Conservation (phyloP, 2,329 filamentous ascomycete genomes). For the Zelopaecilomyces penicillatus region DNA sequence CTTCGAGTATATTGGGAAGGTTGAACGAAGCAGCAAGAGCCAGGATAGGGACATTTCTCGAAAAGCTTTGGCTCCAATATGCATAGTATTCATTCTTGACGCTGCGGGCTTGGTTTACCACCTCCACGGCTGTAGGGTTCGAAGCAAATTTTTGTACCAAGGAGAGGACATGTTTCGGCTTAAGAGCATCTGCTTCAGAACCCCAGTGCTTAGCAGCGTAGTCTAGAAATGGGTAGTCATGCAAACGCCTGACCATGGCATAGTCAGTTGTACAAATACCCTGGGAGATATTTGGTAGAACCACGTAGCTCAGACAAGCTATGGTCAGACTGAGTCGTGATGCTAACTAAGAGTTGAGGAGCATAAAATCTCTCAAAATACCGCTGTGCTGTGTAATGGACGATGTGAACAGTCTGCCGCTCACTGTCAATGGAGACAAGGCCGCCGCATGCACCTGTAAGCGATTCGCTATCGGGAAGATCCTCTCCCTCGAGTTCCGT, state of each 20-base stretch:
- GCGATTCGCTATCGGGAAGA: no score
- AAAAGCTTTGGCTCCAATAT: conserved; percentile 2
- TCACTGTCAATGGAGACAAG: no score
- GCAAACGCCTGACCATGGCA: background rate
- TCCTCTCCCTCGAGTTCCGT: no score
- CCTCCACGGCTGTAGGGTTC: background rate
- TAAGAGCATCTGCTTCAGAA: background rate
- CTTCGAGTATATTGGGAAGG: background rate
- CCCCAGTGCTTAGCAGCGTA: conserved; percentile 3
- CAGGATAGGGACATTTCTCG: background rate
- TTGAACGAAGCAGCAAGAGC: background rate
- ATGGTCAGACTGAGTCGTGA: background rate
- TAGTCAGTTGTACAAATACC: background rate
- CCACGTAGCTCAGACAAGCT: background rate
- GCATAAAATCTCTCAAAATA: no score
- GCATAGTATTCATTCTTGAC: background rate
- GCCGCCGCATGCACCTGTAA: no score
- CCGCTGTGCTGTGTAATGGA: no score
- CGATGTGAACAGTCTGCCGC: no score
- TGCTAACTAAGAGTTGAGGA: no score
- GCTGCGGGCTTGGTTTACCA: conserved; percentile 1
- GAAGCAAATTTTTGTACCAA: background rate
- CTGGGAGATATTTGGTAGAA: background rate
- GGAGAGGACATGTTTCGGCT: background rate
- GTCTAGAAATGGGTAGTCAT: background rate